These are phyloP conservation scores for Apiospora pterosperma DNA, from an alignment of 2,329 filamentous ascomycete genomes.

Conservation along the genomic window DNA sequence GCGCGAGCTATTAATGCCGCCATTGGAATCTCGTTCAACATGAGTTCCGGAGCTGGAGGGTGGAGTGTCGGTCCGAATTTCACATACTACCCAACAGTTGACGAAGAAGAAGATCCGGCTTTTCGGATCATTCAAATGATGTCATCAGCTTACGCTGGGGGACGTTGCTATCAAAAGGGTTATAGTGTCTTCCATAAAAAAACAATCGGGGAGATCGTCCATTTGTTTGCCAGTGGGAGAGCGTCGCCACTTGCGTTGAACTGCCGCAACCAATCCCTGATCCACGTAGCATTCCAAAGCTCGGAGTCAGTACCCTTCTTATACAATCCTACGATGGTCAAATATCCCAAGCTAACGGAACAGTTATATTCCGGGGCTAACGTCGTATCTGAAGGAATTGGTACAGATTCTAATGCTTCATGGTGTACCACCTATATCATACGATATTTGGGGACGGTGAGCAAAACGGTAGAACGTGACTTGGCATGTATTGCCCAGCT, in stretches of 20 bases:
- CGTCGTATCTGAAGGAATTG: not conserved
- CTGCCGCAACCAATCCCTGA: not conserved
- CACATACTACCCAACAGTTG: constrained; percentile 10
- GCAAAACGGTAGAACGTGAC: not conserved
- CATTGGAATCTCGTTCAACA: constrained; percentile 5
- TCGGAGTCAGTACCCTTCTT: not conserved
- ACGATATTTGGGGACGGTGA: not conserved
- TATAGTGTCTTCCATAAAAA: not conserved
- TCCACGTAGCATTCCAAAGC: not conserved
- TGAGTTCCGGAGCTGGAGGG: constrained; percentile 8
- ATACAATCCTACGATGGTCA: not conserved
- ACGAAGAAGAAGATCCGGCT: not conserved
- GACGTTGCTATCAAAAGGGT: not conserved
- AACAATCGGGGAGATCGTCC: not conserved
- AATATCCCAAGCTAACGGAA: not conserved
- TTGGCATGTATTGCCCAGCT: not conserved
- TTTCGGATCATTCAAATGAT: not conserved
- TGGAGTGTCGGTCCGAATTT: constrained; percentile 9
- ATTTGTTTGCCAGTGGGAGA: not conserved
- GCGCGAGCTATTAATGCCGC: constrained; percentile 2
- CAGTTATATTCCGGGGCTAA: not conserved
- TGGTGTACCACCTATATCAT: not conserved
- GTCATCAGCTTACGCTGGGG: fast-evolving
- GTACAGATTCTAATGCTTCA: not conserved
- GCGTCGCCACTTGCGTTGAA: not conserved